These are phyloP conservation scores for Eucalyptus shirleyi DNA, from an alignment of 345 rosid genomes.

Conservation along the genomic window DNA sequence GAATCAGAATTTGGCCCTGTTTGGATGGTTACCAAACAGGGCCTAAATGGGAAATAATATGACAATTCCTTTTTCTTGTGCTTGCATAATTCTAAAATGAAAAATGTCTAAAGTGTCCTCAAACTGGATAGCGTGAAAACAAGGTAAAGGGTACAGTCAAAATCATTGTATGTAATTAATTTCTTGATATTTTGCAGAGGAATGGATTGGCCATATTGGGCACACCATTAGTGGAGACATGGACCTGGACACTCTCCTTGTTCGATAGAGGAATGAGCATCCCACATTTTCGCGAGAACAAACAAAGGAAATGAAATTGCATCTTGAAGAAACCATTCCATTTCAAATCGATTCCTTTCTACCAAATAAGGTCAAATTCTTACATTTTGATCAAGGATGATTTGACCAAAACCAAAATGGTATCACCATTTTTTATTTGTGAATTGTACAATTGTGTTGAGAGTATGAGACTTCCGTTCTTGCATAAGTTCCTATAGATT, in stretches of 20 bases:
- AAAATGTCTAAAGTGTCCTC: background rate
- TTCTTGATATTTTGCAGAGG: background rate
- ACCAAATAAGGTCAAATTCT: background rate
- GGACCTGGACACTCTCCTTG: too few species aligned
- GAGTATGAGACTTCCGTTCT: background rate
- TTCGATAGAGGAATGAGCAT: background rate
- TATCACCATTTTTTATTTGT: background rate
- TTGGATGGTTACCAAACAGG: too few species aligned
- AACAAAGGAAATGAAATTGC: background rate
- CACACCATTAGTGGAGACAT: too few species aligned
- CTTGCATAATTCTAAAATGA: background rate
- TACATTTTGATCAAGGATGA: background rate
- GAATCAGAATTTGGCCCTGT: too few species aligned
- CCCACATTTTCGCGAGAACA: background rate
- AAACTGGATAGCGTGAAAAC: background rate
- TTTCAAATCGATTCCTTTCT: background rate
- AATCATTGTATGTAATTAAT: too few species aligned
- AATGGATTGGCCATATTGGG: background rate
- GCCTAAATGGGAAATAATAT: background rate
- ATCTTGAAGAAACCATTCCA: background rate
- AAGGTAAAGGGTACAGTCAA: too few species aligned
- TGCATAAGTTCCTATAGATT: background rate
- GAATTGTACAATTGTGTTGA: background rate
- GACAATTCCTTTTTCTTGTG: background rate
- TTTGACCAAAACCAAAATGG: background rate